Evolutionary conservation across 2,329 filamentous ascomycete species (phyloP).

Genomic region (Cladosporium sp.): DNA sequence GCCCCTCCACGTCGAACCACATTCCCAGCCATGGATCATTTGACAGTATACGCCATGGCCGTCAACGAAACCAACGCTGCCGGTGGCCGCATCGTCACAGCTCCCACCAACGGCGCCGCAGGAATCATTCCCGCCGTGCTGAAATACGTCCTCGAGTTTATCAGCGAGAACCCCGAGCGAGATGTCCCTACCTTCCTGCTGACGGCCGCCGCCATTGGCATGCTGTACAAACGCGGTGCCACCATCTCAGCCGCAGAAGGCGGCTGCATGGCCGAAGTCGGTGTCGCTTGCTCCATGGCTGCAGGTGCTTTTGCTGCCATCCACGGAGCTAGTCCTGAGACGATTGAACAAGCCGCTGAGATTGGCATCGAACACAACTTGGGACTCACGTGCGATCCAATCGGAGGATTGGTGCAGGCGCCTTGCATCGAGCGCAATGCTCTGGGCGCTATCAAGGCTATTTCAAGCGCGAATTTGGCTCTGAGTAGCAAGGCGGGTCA

Average conservation of each 20-base stretch:
- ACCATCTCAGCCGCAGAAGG: slow-evolving; percentile 55
- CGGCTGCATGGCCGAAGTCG: slow-evolving; percentile 57
- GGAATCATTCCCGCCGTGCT: slow-evolving; percentile 55
- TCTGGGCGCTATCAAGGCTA: slow-evolving; percentile 53
- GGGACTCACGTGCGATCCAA: slow-evolving; percentile 53
- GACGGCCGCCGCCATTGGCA: slow-evolving; percentile 53
- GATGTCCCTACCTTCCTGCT: slow-evolving; percentile 53
- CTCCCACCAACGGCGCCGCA: slow-evolving; percentile 54
- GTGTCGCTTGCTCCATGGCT: slow-evolving; percentile 55
- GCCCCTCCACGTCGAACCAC: slow-evolving; percentile 50
- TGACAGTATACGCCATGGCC: slow-evolving; percentile 54
- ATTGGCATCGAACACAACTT: slow-evolving; percentile 57
- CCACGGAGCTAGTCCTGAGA: slow-evolving; percentile 54
- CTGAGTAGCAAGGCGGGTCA: slow-evolving; percentile 48
- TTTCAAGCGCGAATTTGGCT: slow-evolving; percentile 53
- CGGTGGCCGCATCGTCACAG: slow-evolving; percentile 54
- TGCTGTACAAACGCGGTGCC: slow-evolving; percentile 56
- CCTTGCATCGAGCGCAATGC: slow-evolving; percentile 56
- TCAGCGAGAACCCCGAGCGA: slow-evolving; percentile 53
- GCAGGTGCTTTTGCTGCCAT: slow-evolving; percentile 54
- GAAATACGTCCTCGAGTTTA: slow-evolving; percentile 53
- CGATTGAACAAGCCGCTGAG: slow-evolving; percentile 54
- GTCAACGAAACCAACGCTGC: slow-evolving; percentile 57
- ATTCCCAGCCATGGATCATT: slow-evolving; percentile 54
- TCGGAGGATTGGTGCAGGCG: slow-evolving; percentile 53